Evolutionary conservation across 495 filamentous ascomycete genomes (phyloP).

Genomic region (Penicillium paradoxum): DNA sequence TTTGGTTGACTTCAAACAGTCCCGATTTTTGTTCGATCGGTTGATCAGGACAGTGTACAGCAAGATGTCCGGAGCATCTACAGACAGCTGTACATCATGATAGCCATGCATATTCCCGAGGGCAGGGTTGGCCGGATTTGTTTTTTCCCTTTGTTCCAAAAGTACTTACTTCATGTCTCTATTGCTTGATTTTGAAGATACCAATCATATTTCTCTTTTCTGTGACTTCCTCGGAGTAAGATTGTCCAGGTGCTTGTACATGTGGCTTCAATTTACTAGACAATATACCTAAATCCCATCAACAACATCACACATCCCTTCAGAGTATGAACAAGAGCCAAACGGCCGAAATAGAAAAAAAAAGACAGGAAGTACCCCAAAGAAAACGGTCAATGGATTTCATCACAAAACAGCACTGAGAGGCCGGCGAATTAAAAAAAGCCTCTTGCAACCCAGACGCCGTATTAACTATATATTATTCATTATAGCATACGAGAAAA

Average conservation of each 20-base stretch:
- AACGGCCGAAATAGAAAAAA: not conserved
- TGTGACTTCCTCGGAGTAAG: not conserved
- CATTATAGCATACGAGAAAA: constrained; percentile 32
- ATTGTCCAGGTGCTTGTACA: not conserved
- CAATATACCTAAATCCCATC: not conserved
- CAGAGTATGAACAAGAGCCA: not conserved
- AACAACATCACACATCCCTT: not conserved
- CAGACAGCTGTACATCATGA: not conserved
- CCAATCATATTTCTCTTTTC: constrained; percentile 3
- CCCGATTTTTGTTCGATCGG: not conserved
- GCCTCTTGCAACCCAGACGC: constrained; percentile 37
- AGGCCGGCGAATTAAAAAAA: constrained; percentile 13
- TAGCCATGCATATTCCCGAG: constrained; percentile 1
- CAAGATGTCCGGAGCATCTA: not conserved
- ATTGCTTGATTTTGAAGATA: constrained; percentile 12
- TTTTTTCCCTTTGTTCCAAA: not conserved
- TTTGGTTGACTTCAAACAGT: not conserved
- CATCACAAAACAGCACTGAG: constrained; percentile 26
- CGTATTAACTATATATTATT: constrained; percentile 46
- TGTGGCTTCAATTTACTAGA: not conserved
- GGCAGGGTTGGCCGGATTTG: not conserved
- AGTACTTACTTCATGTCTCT: constrained; percentile 5
- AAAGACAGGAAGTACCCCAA: constrained; percentile 4
- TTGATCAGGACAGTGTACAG: constrained; percentile 2
- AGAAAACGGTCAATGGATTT: constrained; percentile 22